phyloP scores from a whole-genome alignment of 2,329 filamentous ascomycete genomes.

The Huntiella moniliformis region DNA sequence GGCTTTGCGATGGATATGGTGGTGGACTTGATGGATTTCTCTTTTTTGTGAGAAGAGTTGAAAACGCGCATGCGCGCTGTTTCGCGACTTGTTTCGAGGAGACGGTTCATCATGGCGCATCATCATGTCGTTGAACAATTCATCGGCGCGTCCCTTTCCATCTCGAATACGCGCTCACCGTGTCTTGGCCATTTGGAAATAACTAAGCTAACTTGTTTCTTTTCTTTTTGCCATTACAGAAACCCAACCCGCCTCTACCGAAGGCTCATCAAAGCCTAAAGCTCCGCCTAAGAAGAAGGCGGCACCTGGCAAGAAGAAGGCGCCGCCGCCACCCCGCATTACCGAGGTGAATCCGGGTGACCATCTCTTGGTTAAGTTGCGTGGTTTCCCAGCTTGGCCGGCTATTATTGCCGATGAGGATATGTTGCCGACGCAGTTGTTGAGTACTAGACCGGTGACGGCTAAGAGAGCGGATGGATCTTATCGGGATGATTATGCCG shows the following conservation, averaged over 20 bases:
- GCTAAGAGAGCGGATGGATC: conserved; percentile 67
- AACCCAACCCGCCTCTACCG: background rate
- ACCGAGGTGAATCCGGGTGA: conserved; percentile 75
- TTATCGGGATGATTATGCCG: conserved; percentile 70
- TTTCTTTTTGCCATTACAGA: background rate
- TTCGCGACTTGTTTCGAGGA: too few species aligned
- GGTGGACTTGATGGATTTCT: too few species aligned
- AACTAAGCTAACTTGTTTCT: background rate
- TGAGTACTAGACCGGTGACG: conserved; percentile 65
- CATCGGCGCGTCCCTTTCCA: too few species aligned
- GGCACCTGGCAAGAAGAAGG: conserved; percentile 56
- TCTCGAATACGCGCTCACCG: too few species aligned
- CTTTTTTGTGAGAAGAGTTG: too few species aligned
- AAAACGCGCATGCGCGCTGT: too few species aligned
- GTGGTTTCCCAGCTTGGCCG: conserved; percentile 89
- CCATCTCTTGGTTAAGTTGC: conserved; percentile 81
- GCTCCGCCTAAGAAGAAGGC: conserved; percentile 49
- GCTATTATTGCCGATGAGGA: conserved; percentile 84
- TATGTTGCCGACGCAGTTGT: conserved; percentile 67
- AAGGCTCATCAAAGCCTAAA: conserved; percentile 19
- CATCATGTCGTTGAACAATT: too few species aligned
- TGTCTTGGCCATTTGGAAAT: too few species aligned
- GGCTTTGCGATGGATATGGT: too few species aligned
- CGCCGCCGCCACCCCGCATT: conserved; percentile 52
- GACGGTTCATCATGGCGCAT: too few species aligned